Evolutionary conservation across 805 yeast genomes (phyloP), one percentile per base, ranked within the genome.

Genomic region (Kazachstania africana): DNA sequence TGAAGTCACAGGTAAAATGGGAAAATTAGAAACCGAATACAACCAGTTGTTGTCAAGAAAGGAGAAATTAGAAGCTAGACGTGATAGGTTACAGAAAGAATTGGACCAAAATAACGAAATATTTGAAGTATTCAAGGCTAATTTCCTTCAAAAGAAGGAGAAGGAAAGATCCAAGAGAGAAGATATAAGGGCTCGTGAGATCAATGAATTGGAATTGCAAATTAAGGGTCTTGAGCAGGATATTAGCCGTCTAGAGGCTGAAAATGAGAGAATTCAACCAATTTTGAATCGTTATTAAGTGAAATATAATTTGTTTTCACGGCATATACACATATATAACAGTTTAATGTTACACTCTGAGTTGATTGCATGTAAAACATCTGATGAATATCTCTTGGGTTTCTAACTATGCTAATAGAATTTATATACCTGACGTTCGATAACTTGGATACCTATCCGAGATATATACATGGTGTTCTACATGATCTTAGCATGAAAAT

Each of bases 151-250:
- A 2, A 44, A 40, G 30, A 44, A 40, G 22, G 39, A 43, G 29
- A 31, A 32, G 21, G 50, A 50, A 4, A 43, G 56, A 24, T 20
- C 26, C 2, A 44, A 35, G 15, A 44, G 53, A 26, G 38, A 36
- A 14, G 53, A 48, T 30, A 13, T 25, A 8, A 48, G 50, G 30
- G 39, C 40, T n/a, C 38, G 48, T 12, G 50, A 43, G 32, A 39
- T 44, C 3, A 52, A 50, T 29, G 55, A 54, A 24, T 43, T 41
- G 28, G 55, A 51, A 36, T 37, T 54, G 29, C 42, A 32, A 8
- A 39, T 48, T n/a, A 54, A 52, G 36, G 58, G 50, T 4, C 33
- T 54, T 20, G 59, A 54, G 32, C 59, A 54, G 38, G 58, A 54
- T 35, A 44, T 54, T 25, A 46, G 47, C 28, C 43, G 59, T 16